These are phyloP conservation scores for Saturnispora ahearnii DNA, from an alignment of 805 yeast species.

Conservation along the genomic window DNA sequence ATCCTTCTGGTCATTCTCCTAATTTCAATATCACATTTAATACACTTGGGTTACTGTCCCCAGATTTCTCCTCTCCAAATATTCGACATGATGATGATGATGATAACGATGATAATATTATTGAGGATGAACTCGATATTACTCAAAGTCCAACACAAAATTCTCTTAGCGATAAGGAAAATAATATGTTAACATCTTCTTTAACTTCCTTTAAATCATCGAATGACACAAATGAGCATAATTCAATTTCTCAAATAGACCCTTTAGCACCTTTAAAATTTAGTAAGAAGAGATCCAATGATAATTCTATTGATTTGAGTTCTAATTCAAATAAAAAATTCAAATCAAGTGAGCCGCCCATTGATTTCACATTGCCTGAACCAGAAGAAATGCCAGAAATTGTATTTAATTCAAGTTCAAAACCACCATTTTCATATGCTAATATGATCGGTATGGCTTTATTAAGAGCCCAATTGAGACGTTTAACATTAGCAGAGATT, in stretches of 20 bases:
- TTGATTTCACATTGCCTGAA: constrained; percentile 25
- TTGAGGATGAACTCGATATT: background rate
- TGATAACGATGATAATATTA: background rate
- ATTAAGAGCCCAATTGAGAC: constrained; percentile 62
- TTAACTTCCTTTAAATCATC: background rate
- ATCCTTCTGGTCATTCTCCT: too few species aligned
- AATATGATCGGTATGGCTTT: constrained; percentile 90
- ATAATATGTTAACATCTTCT: background rate
- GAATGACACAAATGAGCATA: background rate
- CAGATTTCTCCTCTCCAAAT: constrained; percentile 43
- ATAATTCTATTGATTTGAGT: background rate
- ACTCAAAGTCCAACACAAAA: background rate
- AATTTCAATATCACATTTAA: too few species aligned
- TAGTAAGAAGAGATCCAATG: constrained; percentile 9
- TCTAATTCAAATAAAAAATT: constrained; percentile 11
- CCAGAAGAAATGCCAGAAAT: constrained; percentile 35
- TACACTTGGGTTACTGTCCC: constrained; percentile 26
- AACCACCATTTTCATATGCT: constrained; percentile 94
- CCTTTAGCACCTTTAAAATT: constrained; percentile 11
- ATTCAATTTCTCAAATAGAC: background rate
- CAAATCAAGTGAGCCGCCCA: constrained; percentile 23
- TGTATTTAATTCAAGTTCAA: constrained; percentile 41
- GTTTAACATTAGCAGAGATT: constrained; percentile 73
- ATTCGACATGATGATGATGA: background rate
- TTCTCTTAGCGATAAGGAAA: constrained; percentile 4